Evolutionary conservation across 768 basidiomycete species (phyloP).

Genomic region (Tulasnella sp.): DNA sequence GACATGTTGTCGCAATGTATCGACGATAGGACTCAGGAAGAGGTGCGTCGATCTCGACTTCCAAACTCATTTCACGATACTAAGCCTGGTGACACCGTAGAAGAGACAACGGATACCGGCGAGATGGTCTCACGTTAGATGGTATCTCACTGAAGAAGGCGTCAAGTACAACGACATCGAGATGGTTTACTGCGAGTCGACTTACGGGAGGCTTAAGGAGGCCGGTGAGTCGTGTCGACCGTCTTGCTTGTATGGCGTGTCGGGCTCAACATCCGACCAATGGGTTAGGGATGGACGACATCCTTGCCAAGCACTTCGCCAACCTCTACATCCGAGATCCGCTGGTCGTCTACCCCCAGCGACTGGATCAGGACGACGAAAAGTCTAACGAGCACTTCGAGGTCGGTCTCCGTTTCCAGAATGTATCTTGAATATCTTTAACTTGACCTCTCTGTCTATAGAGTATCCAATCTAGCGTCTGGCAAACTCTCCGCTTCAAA

Average conservation of each 20-base stretch:
- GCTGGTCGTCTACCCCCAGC: constrained; percentile 86
- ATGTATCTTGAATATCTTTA: not conserved
- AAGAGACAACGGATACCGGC: constrained; percentile 53
- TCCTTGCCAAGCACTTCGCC: constrained; percentile 81
- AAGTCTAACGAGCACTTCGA: constrained; percentile 91
- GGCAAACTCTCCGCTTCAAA: constrained; percentile 98
- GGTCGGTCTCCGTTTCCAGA: constrained; percentile 31
- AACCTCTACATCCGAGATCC: constrained; percentile 97
- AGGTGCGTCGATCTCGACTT: too few relatives aligned
- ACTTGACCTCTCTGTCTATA: constrained; percentile 22
- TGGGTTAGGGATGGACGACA: constrained; percentile 66
- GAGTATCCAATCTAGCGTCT: constrained; percentile 99
- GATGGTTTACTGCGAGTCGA: constrained; percentile 61
- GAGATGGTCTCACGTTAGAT: constrained; percentile 88
- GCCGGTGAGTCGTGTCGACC: constrained; percentile 42
- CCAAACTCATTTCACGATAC: too few relatives aligned
- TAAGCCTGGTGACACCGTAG: too few relatives aligned
- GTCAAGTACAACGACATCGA: constrained; percentile 88
- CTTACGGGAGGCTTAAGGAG: constrained; percentile 57
- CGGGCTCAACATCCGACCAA: not conserved
- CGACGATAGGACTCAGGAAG: constrained; percentile 90
- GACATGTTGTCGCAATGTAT: constrained; percentile 95
- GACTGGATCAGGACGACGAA: constrained; percentile 79
- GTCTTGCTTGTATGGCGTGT: not conserved
- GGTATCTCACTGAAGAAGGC: constrained; percentile 57